Base-by-base conservation (phyloP, 495 filamentous ascomycete species). In the Podospora comata region DNA sequence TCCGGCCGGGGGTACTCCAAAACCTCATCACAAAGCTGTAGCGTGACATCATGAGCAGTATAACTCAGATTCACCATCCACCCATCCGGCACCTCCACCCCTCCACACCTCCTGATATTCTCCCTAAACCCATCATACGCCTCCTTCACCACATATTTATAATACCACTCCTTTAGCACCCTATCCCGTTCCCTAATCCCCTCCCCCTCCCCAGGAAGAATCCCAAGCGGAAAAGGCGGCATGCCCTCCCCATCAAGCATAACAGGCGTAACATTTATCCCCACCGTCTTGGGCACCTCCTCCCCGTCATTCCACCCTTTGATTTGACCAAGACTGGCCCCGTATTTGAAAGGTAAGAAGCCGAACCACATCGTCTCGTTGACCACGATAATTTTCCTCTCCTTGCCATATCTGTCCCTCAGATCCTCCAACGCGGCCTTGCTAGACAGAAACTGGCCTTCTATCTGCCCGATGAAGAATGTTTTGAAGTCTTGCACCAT, bases 1-100 rank as follows among this genome's bases (percentile, higher is more conserved):
- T 80, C 78, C 18, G 70, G 70, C 18, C 71, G 63, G 1, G 75
- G 75, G 39, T 76, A 79, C 64, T 79, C 78, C 6, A 75, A 62
- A 11, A 62, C 65, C 5, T 74, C 75, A 55, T 71, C 71, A 66
- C 77, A 80, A 72, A 79, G 72, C 66, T 81, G 79, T 11, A 81
- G 66, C 44, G 69, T 73, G 11, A 69, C 71, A 65, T 81, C 75
- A 32, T 73, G 63, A 59, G 73, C 60, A 62, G 64, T 66, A 60
- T 72, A 48, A 66, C 64, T 65, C 65, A 74, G 60, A 30, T 71
- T 71, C 64, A 68, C 44, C 70, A 68, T 71, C 70, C 70, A 68
- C 54, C 65, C 67, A 53, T 68, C 70, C n/a, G 70, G 70, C 30
- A 71, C 70, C 1, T 66, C 55, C 5, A 20, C 28, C 15, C 63